A percentile compares a stretch with the other conserved stretches of the same genome.
These are phyloP conservation scores for Pichia sp. DNA, from an alignment of 1,139 yeast genomes.

Conservation along the genomic window DNA sequence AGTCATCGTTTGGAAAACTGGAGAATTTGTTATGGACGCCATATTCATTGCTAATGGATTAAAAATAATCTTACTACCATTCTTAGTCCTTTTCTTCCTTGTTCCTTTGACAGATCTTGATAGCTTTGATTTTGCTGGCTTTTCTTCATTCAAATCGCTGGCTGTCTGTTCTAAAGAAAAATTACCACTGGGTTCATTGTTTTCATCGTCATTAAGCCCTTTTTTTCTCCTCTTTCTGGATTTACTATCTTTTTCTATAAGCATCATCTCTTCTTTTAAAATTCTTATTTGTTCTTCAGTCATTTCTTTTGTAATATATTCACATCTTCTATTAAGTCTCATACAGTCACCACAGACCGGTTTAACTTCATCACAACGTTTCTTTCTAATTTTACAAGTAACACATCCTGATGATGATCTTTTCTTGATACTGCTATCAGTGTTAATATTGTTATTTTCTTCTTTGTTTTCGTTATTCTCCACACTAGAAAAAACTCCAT, in stretches of 20 bases:
- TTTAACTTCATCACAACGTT: slow-evolving; percentile 60
- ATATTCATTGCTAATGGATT: slow-evolving; percentile 25
- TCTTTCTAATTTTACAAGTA: slow-evolving; percentile 67
- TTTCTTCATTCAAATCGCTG: neutral
- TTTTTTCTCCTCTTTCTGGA: slow-evolving; percentile 24
- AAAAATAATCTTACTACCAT: slow-evolving; percentile 20
- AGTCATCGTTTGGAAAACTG: neutral
- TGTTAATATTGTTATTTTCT: neutral
- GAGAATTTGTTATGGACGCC: slow-evolving; percentile 4
- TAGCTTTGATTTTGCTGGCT: too few relatives aligned
- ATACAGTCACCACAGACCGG: slow-evolving; percentile 60
- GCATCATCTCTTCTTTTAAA: slow-evolving; percentile 32
- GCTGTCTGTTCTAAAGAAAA: neutral
- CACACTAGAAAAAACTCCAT: too few relatives aligned
- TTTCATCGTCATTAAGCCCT: neutral
- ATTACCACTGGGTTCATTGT: neutral
- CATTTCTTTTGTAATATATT: slow-evolving; percentile 41
- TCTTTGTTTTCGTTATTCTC: too few relatives aligned
- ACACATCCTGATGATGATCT: slow-evolving; percentile 58
- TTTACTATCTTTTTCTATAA: slow-evolving; percentile 29
- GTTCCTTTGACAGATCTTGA: neutral
- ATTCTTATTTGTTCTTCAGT: slow-evolving; percentile 19
- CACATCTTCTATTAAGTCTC: slow-evolving; percentile 49
- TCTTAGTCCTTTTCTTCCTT: slow-evolving; percentile 1
- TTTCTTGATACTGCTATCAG: slow-evolving; percentile 11